These are phyloP conservation scores for Chalciporus piperatus DNA, from an alignment of 768 basidiomycete species.

Conservation along the genomic window DNA sequence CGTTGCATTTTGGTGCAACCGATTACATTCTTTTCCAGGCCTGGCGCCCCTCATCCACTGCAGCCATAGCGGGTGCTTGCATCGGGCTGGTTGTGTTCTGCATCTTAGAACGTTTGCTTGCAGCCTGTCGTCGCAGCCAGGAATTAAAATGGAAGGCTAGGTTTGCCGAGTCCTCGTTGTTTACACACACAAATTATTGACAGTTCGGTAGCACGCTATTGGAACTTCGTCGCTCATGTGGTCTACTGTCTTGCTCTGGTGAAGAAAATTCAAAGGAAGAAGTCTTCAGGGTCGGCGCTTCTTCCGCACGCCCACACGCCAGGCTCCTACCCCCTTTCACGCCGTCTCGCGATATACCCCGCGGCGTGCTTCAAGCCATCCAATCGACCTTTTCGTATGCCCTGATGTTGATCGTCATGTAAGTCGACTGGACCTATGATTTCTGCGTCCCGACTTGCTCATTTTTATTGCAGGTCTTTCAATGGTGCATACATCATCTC, in stretches of 20 bases:
- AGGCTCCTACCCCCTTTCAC: slow-evolving; percentile 60
- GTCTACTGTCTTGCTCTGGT: not conserved
- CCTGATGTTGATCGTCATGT: slow-evolving; percentile 86
- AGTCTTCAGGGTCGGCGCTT: not conserved
- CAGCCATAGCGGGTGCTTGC: slow-evolving; percentile 73
- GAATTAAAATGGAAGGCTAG: slow-evolving; percentile 58
- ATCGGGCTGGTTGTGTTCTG: slow-evolving; percentile 67
- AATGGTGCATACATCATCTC: slow-evolving; percentile 75
- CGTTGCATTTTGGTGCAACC: slow-evolving; percentile 62
- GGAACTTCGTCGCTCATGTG: not conserved
- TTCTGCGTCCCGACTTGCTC: not conserved
- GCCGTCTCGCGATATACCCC: slow-evolving; percentile 61
- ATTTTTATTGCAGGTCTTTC: slow-evolving; percentile 63
- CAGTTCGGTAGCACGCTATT: not conserved
- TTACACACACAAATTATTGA: not conserved
- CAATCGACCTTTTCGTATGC: slow-evolving; percentile 63
- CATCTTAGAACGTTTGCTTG: slow-evolving; percentile 67
- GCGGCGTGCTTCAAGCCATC: slow-evolving; percentile 62
- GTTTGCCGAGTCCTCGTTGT: slow-evolving; percentile 34
- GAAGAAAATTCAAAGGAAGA: slow-evolving; percentile 1
- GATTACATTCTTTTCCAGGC: slow-evolving; percentile 66
- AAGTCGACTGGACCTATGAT: slow-evolving; percentile 23
- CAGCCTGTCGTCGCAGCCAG: slow-evolving; percentile 51
- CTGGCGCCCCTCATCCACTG: slow-evolving; percentile 65
- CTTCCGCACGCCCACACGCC: slow-evolving; percentile 26